Evolutionary conservation across 2,329 filamentous ascomycete species (phyloP), one percentile per base, ranked within the genome.

Genomic region (Botrytis elliptica): DNA sequence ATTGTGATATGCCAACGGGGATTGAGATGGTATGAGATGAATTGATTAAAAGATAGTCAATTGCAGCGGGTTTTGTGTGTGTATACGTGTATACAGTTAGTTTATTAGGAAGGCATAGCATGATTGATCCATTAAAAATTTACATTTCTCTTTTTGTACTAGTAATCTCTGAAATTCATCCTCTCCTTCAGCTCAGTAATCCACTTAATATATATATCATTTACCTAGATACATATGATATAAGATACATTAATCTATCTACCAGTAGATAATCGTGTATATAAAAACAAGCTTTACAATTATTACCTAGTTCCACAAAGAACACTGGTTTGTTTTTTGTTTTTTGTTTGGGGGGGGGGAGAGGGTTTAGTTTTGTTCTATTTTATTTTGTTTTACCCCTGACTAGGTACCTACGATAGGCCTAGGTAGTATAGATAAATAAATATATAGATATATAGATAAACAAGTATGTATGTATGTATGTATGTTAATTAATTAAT

Each of bases 41-140:
- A 33, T 33, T 49, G 38, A 40, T 64, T 25, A 49, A 60, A 36
- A 62, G 42, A 69, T 38, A 60, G 36, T 60, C 63, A 55, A 72
- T 62, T 64, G 16, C 18, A 68, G 49, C 42, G 42, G n/a, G 68
- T 16, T 62, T 71, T 46, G 68, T 36, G 42, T 40, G 33, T 65
- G 70, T 71, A 42, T 40, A 38, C 49, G 63, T 69, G 71, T 60
- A 69, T 69, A 66, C 60, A 66, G 59, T 71, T 62, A 40, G 40
- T 71, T 72, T 63, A 44, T 46, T 62, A 59, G 60, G 70, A 38
- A 72, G 62, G 70, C 70, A 72, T 66, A 59, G 62, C 70, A 72
- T 72, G 46, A 72, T 66, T 55, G 65, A 55, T 68, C 10, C 49
- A 71, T 71, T 42, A 12, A 65, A 59, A 38, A 42, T 64, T 14